Evolutionary conservation across 2,329 filamentous ascomycete species (phyloP).

Genomic region (Aspergillus piperis): DNA sequence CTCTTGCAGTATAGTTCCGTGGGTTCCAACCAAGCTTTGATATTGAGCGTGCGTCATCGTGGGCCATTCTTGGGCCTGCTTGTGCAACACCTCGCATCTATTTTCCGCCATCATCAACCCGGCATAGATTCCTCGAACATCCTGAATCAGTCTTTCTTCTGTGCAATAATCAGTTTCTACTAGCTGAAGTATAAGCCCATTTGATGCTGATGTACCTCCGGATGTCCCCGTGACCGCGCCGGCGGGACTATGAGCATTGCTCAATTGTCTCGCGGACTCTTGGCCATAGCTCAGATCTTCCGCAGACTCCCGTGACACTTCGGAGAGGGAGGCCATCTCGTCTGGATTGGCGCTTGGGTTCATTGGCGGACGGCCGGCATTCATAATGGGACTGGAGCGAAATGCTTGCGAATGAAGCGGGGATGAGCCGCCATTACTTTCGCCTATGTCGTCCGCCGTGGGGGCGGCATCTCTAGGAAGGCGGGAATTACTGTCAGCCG

Average conservation of each 20-base stretch:
- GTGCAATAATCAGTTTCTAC: slow-evolving; percentile 71
- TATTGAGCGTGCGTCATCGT: slow-evolving; percentile 68
- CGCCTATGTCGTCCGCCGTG: slow-evolving; percentile 11
- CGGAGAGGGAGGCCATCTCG: slow-evolving; percentile 14
- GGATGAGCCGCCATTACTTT: slow-evolving; percentile 8
- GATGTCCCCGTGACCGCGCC: slow-evolving; percentile 22
- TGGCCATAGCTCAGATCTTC: slow-evolving; percentile 19
- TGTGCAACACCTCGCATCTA: slow-evolving; percentile 83
- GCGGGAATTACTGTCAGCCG: slow-evolving; percentile 14
- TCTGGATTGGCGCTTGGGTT: slow-evolving; percentile 10
- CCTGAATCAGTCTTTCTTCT: slow-evolving; percentile 74
- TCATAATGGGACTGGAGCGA: slow-evolving; percentile 15
- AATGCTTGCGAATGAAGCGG: slow-evolving; percentile 10
- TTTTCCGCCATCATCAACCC: slow-evolving; percentile 83
- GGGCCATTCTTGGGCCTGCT: slow-evolving; percentile 57
- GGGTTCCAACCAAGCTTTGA: slow-evolving; percentile 79
- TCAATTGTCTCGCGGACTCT: slow-evolving; percentile 18
- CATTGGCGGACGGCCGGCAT: slow-evolving; percentile 11
- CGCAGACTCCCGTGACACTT: slow-evolving; percentile 11
- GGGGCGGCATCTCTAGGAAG: slow-evolving; percentile 13
- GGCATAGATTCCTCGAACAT: slow-evolving; percentile 67
- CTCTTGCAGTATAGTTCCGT: slow-evolving; percentile 77
- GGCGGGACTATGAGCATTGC: slow-evolving; percentile 20
- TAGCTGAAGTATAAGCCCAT: slow-evolving; percentile 55
- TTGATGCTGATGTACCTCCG: slow-evolving; percentile 28